phyloP scores from a whole-genome alignment of 306 rosid species.

The Oxytropis ochrocephala region DNA sequence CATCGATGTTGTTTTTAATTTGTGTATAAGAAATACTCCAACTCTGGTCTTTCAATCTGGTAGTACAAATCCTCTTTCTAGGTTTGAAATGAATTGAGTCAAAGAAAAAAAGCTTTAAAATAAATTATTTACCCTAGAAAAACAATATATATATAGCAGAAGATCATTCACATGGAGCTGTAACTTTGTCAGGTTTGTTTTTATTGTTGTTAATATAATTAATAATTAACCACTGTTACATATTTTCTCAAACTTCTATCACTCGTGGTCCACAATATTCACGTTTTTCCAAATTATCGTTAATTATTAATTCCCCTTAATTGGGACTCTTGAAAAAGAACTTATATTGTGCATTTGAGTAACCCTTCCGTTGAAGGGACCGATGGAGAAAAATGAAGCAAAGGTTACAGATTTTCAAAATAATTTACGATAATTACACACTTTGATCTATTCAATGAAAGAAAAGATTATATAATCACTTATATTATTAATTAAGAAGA shows the following conservation, averaged over 20 bases:
- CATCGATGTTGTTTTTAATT: no score
- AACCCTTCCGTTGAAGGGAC: not conserved
- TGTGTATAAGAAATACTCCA: no score
- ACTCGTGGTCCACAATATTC: conserved; percentile 35
- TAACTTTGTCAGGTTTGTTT: conserved; percentile 51
- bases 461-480: conserved; percentile 6
- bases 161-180: conserved; percentile 27
- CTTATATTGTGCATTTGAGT: not conserved
- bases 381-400: not conserved
- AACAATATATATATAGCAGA: not conserved
- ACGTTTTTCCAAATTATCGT: not conserved
- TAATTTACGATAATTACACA: conserved; percentile 28
- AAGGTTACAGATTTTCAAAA: conserved; percentile 17
- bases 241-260: not conserved
- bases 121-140: no score
- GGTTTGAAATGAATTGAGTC: no score
- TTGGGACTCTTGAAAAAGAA: not conserved
- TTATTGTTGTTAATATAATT: conserved; percentile 27
- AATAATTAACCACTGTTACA: not conserved
- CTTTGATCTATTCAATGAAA: conserved; percentile 32
- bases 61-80: no score
- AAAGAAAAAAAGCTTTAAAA: no score
- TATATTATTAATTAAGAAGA: not conserved
- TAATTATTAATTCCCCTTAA: not conserved
- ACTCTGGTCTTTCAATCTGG: no score